Evolutionary conservation across 1,284 basidiomycete species (phyloP), one percentile per base, ranked within the genome.

Genomic region (Puccinia polysora): DNA sequence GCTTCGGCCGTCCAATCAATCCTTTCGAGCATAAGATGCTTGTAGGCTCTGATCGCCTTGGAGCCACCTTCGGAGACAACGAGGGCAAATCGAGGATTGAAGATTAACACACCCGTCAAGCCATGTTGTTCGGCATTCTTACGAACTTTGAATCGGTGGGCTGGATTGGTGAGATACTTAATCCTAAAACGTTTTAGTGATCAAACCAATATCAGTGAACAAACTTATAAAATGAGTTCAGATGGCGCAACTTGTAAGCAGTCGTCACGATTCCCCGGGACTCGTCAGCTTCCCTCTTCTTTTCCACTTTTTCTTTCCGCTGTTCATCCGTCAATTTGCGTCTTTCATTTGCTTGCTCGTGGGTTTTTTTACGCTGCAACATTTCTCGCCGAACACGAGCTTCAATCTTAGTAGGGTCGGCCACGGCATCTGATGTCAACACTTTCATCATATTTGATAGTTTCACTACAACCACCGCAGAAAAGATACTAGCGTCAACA

Each of bases 381-480:
- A 98, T 94, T 80, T 98, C 95, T 58, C 90, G 84, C 47, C 92
- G 84, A 5, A 99, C 94, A 56, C 90, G 87, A 4, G 94, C 94
- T 81, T 99, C 96, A 14, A 99, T 91, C 75, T 94, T 89, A 1
- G 96, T 98, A 0, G 96, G 65, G 79, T 98, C 96, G 83, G 93
- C 90, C 12, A 97, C 88, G 0, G 93, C 94, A 79, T 97, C 94
- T 10, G 91, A 91, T 0, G 95, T 96, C 47, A 98, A 84, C 14
- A 99, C 96, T 78, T 93, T 93, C 94, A 98, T 97, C 78, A 98
- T 82, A 81, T 99, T 99, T 53, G 90, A 87, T 72, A 98, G 84
- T 62, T 93, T 91, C 73, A 98, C 95, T 92, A 77, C 7, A 47
- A 8, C 34, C 5, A 75, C 55, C 64, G 60, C 4, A 58, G 63